phyloP scores from a whole-genome alignment of 2,329 filamentous ascomycete species.

The Monilinia fructicola region DNA sequence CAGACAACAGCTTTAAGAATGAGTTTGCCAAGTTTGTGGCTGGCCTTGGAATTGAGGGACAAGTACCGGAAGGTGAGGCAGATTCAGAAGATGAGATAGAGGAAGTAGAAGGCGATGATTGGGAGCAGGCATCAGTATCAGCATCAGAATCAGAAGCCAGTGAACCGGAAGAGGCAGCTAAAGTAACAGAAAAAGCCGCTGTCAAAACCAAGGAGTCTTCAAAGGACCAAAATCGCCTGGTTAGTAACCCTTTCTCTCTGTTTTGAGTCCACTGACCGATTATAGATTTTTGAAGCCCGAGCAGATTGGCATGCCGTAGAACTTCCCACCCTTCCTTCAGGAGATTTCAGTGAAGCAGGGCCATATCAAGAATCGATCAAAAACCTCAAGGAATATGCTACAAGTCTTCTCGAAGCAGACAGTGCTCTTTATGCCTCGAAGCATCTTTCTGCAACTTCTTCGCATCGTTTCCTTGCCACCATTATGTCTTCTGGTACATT shows the following conservation, averaged over 20 bases:
- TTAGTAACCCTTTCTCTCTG: constrained; percentile 32
- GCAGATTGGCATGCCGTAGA: constrained; percentile 66
- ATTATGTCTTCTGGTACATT: constrained; percentile 97
- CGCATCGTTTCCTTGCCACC: constrained; percentile 92
- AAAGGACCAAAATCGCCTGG: constrained; percentile 39
- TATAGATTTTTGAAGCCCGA: constrained; percentile 58
- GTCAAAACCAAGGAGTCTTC: constrained; percentile 24
- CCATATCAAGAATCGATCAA: constrained; percentile 55
- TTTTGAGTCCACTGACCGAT: constrained; percentile 35
- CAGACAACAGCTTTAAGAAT: constrained; percentile 50
- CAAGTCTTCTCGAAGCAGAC: constrained; percentile 73
- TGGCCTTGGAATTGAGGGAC: constrained; percentile 50
- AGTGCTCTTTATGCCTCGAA: constrained; percentile 70
- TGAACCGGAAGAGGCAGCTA: constrained; percentile 39
- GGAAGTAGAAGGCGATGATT: constrained; percentile 41
- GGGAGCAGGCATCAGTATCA: constrained; percentile 37
- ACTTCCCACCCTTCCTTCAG: constrained; percentile 52
- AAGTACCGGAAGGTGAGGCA: constrained; percentile 38
- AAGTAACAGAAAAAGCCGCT: constrained; percentile 34
- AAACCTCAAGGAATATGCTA: constrained; percentile 67
- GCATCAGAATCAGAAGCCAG: constrained; percentile 38
- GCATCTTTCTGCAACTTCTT: constrained; percentile 74
- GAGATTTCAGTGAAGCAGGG: constrained; percentile 47
- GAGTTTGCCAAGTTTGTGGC: constrained; percentile 55
- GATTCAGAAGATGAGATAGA: constrained; percentile 42